Base-by-base conservation (phyloP, 305 asterid species). In the Fraxinus velutina region DNA sequence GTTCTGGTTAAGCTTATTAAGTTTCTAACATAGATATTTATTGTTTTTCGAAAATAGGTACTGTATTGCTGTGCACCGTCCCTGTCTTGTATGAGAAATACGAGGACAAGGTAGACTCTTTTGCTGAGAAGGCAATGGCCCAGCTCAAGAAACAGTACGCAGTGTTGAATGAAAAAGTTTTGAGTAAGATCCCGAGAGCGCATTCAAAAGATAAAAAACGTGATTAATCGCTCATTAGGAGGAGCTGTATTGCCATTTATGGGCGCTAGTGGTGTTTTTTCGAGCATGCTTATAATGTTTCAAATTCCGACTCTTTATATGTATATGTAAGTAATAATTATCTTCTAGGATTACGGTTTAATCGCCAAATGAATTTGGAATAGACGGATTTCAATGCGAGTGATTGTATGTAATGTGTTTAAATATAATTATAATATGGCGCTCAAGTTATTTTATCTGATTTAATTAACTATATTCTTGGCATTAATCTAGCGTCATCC, bases 171-270 rank as follows among this genome's bases (percentile, higher is more conserved):
- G 91, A 88, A 13, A 92, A 86, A 73, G 94, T 95, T 15, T 76
- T 95, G 79, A 89, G 98, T 88, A 93, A 91, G 89, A 90, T 95
- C 73, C 99, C 99, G 0, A 86, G 94, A 77, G 94, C 93, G 2
- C 93, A 92, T 1, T 9, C 85, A 84, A 91, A 89, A 80, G 84
- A 84, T 47, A 92, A 87, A 66, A 93, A 91, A 89, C 73, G 24
- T 17, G 91, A 80, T 15, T 89, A 82, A 86, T 76, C 24, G 22
- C 36, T 6, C 5, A 3, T 17, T 19, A 60, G 30, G 32, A 30
- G 2, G 24, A 3, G 29, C 4, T 12, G 71, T 29, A 60, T 47
- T 47, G n/a, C 60, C 60, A 60, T 60, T 6, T 6, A 62, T 66
- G 73, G 34, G 17, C 13, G 36, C 33, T 66, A 32, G 19, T 24